Base-by-base conservation (phyloP, 148 eudicot genomes). In the Nyssa sinensis region DNA sequence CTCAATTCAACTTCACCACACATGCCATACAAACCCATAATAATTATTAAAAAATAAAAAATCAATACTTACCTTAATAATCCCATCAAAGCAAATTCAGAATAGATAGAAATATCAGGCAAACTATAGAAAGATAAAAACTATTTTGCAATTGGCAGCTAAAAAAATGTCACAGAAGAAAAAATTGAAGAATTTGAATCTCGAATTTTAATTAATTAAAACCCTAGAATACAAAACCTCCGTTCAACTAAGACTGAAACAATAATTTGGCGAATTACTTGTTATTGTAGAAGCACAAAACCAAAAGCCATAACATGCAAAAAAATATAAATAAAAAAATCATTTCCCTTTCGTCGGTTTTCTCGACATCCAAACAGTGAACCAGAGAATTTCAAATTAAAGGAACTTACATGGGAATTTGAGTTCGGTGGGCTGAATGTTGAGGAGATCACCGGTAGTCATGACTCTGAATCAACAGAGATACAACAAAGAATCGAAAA, bases 371-470 rank as follows among this genome's bases (percentile, higher is more conserved):
- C 33, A 71, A 71, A 25, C 55, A 71, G 21, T 35, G 17, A 60
- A 24, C 28, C 61, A 62, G 73, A 57, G 34, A 25, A 33, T 2
- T 25, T 71, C 12, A 34, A 32, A 19, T 55, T 39, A 76, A 31
- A 69, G 78, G 67, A 32, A 74, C 87, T 85, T 81, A 90, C 95
- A 88, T 23, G 85, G 80, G 72, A 90, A 90, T 81, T 85, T 88
- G 68, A 90, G 88, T 76, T 90, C 95, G 6, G 84, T 63, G 24
- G 95, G 95, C 8, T 86, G 90, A 74, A 90, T 77, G 41, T 84
- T 74, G 57, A 90, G 76, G 55, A 86, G 86, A 78, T 88, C 95
- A 21, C 89, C 92, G 67, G 88, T 85, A 72, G 75, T 86, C 92
- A 85, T 88, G 74, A 59, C 79, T 77, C 74, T 25, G 44, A 35